Evolutionary conservation across 176 grass and related monocot species (phyloP), one percentile per base, ranked within the genome.

Genomic region (Luzula sylvatica): DNA sequence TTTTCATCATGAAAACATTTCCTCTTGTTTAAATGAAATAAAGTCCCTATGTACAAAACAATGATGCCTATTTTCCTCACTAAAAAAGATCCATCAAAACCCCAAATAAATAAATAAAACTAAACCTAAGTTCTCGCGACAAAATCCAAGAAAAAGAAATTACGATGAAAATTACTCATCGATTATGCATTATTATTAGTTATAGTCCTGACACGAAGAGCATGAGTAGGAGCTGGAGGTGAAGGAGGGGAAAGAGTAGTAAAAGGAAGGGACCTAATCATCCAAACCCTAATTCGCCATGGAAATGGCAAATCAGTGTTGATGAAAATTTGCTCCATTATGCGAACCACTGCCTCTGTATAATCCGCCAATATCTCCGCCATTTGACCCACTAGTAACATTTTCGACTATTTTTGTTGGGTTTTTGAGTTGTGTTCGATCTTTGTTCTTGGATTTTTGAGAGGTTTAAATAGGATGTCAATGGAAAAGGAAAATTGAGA

Each of bases 351-450:
- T 4, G 43, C 60, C 43, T 64, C 60, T 0, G 60, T 64, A 27
- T 64, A 64, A 24, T 64, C 60, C 13, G 25, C 44, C 42, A 64
- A 16, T 30, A 64, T 64, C 42, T 64, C 60, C 13, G 60, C 60
- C 60, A 64, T 64, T 64, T 6, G 26, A 19, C 60, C 60, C 1
- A 64, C 43, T 28, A 49, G 4, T 15, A 64, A 47, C 60, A 63
- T 63, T 41, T 63, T 8, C 23, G 13, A 6, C 23, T 63, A 22
- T 63, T 63, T 2, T 45, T 46, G 43, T 4, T 46, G 11, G 43
- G 43, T 46, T 46, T 46, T 46, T 46, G 11, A 15, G 15, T 46
- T 46, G 40, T 44, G 38, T 29, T 7, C 12, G 24, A 29, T 51
- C 1, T 51, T 21, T 25, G 26, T 16, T 7, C 13, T 4, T 46